phyloP scores from a whole-genome alignment of 345 rosid genomes.

The Pistacia integerrima region DNA sequence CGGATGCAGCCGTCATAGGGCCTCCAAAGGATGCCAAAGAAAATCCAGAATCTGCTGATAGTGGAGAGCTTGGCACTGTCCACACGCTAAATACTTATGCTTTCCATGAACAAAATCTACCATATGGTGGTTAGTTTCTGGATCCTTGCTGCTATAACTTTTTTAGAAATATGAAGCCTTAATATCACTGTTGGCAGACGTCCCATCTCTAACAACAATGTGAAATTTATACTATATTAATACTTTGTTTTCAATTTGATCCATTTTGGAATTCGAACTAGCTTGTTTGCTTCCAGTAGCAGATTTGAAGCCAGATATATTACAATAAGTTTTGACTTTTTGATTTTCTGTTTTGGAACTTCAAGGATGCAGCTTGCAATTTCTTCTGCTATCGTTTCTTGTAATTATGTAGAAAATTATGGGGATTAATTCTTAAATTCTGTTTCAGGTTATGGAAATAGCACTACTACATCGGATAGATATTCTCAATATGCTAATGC shows the following conservation, averaged over 20 bases:
- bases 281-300: not conserved
- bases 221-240: not conserved
- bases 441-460: slow-evolving; percentile 49
- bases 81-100: slow-evolving; percentile 34
- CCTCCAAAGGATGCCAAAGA: slow-evolving; percentile 34
- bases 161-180: not conserved
- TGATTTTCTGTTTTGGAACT: not conserved
- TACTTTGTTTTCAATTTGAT: not conserved
- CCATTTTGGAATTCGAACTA: not conserved
- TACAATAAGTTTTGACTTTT: not conserved
- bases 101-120: slow-evolving; percentile 40
- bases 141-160: not conserved
- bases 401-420: not conserved
- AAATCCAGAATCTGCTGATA: slow-evolving; percentile 25
- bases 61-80: slow-evolving; percentile 29
- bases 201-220: not conserved
- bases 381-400: not conserved
- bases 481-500: slow-evolving; percentile 48
- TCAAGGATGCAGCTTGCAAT: not conserved
- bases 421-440: not conserved
- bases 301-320: not conserved
- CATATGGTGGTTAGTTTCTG: slow-evolving; percentile 40
- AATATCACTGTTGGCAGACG: not conserved
- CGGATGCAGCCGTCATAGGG: slow-evolving; percentile 44
- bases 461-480: slow-evolving; percentile 45